Evolutionary conservation across 2,329 filamentous ascomycete genomes (phyloP).

Genomic region (Verticillium nonalfalfae): DNA sequence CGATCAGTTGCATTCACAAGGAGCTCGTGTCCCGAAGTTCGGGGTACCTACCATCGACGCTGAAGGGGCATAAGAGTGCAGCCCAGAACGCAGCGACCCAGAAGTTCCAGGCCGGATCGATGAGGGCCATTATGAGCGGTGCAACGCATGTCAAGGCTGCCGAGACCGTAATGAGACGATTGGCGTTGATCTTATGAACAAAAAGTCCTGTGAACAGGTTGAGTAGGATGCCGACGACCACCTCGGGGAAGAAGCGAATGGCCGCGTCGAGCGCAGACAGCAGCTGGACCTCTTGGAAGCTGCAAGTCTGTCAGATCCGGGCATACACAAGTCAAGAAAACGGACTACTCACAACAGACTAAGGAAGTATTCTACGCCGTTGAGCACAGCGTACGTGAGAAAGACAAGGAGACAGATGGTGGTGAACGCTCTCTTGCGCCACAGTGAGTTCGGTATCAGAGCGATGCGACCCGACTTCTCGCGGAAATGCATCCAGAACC

Average conservation of each 20-base stretch:
- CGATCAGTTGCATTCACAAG: not conserved
- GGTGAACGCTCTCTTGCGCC: slow-evolving; percentile 46
- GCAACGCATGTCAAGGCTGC: slow-evolving; percentile 28
- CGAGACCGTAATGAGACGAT: slow-evolving; percentile 21
- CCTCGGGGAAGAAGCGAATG: slow-evolving; percentile 31
- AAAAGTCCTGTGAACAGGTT: slow-evolving; percentile 28
- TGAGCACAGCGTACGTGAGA: slow-evolving; percentile 32
- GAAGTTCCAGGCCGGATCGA: slow-evolving; percentile 34
- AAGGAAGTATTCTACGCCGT: slow-evolving; percentile 34
- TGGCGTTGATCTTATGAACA: slow-evolving; percentile 23
- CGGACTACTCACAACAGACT: slow-evolving; percentile 28
- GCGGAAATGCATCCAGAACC: slow-evolving; percentile 3
- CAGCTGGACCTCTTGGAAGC: slow-evolving; percentile 37
- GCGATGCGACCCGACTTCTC: not conserved
- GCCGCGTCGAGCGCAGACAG: slow-evolving; percentile 31
- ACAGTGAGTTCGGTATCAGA: slow-evolving; percentile 47
- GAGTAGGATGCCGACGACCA: slow-evolving; percentile 24
- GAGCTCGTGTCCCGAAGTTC: not conserved
- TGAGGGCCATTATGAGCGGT: slow-evolving; percentile 41
- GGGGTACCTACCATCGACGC: slow-evolving; percentile 14
- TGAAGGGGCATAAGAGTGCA: slow-evolving; percentile 23
- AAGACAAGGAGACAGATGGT: slow-evolving; percentile 40
- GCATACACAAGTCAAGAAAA: not conserved
- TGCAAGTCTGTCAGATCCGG: slow-evolving; percentile 5
- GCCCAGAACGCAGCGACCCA: slow-evolving; percentile 32